phyloP scores from a whole-genome alignment of 148 eudicot species.

The Pharnaceum exiguum region DNA sequence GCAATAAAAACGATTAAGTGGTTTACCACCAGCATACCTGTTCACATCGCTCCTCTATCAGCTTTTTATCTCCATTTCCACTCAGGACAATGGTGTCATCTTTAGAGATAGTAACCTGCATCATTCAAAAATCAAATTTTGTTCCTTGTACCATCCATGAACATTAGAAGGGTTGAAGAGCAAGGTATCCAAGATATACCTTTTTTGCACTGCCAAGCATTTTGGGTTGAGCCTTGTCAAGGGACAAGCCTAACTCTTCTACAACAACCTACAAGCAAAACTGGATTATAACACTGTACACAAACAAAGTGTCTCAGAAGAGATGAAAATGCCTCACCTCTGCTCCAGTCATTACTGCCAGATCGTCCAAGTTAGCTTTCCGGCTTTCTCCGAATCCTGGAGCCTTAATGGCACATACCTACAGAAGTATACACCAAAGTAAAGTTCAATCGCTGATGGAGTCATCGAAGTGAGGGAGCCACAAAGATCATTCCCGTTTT shows the following conservation, averaged over 20 bases:
- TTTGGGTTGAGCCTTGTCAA: slow-evolving; percentile 60
- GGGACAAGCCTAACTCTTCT: slow-evolving; percentile 68
- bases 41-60: slow-evolving; percentile 89
- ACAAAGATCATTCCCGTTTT: no score
- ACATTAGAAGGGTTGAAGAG: background rate
- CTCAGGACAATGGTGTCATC: slow-evolving; percentile 84
- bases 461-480: no score
- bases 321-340: slow-evolving; percentile 49
- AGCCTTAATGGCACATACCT: slow-evolving; percentile 98
- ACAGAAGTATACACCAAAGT: slow-evolving; percentile 5
- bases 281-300: slow-evolving; percentile 5
- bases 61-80: slow-evolving; percentile 85
- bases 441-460: no score
- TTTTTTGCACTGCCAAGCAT: slow-evolving; percentile 90
- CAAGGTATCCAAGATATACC: slow-evolving; percentile 34
- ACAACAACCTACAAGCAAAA: slow-evolving; percentile 55
- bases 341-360: slow-evolving; percentile 87
- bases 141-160: background rate
- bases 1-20: no score
- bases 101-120: slow-evolving; percentile 72
- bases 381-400: slow-evolving; percentile 97
- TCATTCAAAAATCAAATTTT: slow-evolving; percentile 18
- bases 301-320: background rate
- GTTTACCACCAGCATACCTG: slow-evolving; percentile 68
- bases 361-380: slow-evolving; percentile 83